A percentile compares a stretch with the other conserved stretches of the same genome.
These are phyloP conservation scores for Flaveria ramosissima DNA, from an alignment of 129 eudicot species.

Conservation along the genomic window DNA sequence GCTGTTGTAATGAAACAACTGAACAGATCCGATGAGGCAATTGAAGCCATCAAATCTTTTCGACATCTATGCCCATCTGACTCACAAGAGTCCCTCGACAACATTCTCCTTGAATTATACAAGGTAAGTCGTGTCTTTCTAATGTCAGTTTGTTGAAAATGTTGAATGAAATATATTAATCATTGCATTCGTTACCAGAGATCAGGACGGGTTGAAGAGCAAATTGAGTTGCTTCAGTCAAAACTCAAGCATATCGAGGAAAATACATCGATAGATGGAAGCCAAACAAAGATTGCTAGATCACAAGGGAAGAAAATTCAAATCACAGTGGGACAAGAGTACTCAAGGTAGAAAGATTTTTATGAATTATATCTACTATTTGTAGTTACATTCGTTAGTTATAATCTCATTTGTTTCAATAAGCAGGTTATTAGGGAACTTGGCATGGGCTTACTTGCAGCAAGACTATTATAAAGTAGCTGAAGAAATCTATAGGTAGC, in stretches of 20 bases:
- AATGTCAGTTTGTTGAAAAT: background rate
- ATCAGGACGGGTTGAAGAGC: conserved; percentile 76
- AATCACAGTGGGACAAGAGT: conserved; percentile 73
- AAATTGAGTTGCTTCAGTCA: conserved; percentile 62
- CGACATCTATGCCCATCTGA: conserved; percentile 77
- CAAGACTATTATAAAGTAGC: conserved; percentile 61
- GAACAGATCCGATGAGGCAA: conserved; percentile 80
- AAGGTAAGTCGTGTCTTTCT: conserved; percentile 52
- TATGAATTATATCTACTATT: background rate
- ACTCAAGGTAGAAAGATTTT: conserved; percentile 51
- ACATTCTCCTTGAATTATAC: conserved; percentile 75
- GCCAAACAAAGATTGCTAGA: conserved; percentile 58
- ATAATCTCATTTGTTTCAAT: background rate
- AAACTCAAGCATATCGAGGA: conserved; percentile 72
- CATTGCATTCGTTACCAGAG: conserved; percentile 45
- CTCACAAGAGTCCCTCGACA: conserved; percentile 81
- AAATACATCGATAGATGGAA: conserved; percentile 56
- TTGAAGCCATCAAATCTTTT: conserved; percentile 88
- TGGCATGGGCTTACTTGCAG: conserved; percentile 94
- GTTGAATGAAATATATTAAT: background rate
- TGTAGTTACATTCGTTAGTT: background rate
- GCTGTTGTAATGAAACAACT: conserved; percentile 85
- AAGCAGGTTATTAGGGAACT: conserved; percentile 79
- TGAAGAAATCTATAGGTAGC: conserved; percentile 75
- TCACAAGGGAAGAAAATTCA: conserved; percentile 79